Base-by-base conservation (phyloP, 192 early-diverging fungal genomes). In the Lunasporangiospora selenospora region DNA sequence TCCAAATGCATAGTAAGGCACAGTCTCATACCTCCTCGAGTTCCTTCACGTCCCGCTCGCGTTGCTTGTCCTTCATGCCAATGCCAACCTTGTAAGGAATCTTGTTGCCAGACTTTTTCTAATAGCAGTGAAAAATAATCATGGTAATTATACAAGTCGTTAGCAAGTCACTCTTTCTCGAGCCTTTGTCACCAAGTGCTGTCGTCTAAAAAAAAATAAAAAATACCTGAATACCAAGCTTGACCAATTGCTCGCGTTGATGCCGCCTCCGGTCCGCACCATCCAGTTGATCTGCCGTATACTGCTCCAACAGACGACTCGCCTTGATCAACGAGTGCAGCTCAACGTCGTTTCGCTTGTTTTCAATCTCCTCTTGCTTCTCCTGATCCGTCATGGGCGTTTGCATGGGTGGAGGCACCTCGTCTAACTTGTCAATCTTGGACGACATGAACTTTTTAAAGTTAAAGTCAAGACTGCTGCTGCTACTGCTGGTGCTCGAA, bases 371-470 rank as follows among this genome's bases (percentile, higher is more conserved):
- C 21, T 71, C 67, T 0, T 45, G 59, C 34, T 71, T 71, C 26
- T 71, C 67, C n/a, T 71, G 45, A 0, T 58, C 67, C 1, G 67
- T 71, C 39, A 71, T 36, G 0, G 67, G 67, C 18, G 62, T 71
- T 53, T 71, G 59, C 39, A 71, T 57, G 0, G 67, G 67, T 33
- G 67, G 36, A 0, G 59, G 67, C 1, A 53, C 67, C 21, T 71
- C 67, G 33, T 71, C 67, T 33, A 71, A 41, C 32, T 71, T 71
- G 2, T 58, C 62, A 33, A 71, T 71, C 59, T 71, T 71, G 10
- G 67, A 71, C 1, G 67, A 71, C 67, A 71, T 71, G 34, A 71
- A 71, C 40, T 71, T 71, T 46, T 71, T 71, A 27, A 71, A 71
- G 33, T 9, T 57, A 40, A 71, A 71, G 0, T 71, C 67, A n/a